Evolutionary conservation across 768 basidiomycete genomes (phyloP), one percentile per base, ranked within the genome.

Genomic region (Pisolithus marmoratus): DNA sequence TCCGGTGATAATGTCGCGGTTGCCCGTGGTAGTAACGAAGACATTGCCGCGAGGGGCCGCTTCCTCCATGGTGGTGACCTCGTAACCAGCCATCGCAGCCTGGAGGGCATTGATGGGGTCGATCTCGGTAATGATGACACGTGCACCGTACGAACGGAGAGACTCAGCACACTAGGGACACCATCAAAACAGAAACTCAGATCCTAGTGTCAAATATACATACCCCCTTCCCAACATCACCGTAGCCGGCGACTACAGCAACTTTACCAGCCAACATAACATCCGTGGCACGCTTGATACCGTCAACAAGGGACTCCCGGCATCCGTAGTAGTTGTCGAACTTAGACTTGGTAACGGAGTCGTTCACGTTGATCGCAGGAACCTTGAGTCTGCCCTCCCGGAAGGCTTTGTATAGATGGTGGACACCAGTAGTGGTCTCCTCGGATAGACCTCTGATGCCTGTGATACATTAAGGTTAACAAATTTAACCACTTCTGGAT

Each of bases 211-310:
- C 34, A 34, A 9, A 34, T 34, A 34, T 22, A 84, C 93, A 62
- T 74, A 96, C 94, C 52, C 96, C 96, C 74, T 99, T 99, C 61
- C 96, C 96, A 60, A 99, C 96, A 66, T 99, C 96, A 74, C 96
- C 96, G 71, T 86, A 99, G 52, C 96, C 96, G 59, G 96, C 96
- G 60, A 99, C 96, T 58, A 98, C 91, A 49, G 94, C 94, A 59
- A 99, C 94, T 77, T 99, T 99, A 49, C 95, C 96, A 59, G 96
- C 96, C 70, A 99, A 85, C 96, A 99, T 99, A 70, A 99, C 92
- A 70, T 99, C 96, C 58, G 96, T 99, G 54, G 96, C 96, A 66
- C 96, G 94, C 83, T 99, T 99, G 78, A 99, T 97, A 62, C 96
- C 96, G 69, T 99, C 96, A 55, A 99, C 96, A 57, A 99, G 90